These are phyloP conservation scores for Botryotinia globosa DNA, from an alignment of 2,329 filamentous ascomycete species.

Conservation along the genomic window DNA sequence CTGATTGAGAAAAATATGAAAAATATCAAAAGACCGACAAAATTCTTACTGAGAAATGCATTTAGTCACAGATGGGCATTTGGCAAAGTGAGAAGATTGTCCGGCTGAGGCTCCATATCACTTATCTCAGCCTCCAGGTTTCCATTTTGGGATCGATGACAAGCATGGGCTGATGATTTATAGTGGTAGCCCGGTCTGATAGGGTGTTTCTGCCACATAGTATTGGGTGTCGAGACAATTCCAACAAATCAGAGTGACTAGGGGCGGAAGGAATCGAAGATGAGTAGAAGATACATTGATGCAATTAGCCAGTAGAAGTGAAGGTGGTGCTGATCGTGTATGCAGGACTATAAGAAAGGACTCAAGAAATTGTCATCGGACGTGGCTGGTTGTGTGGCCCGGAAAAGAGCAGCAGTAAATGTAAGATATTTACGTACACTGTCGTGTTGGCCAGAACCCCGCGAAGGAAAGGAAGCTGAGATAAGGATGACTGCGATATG, in stretches of 20 bases:
- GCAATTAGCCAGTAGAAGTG: constrained; percentile 7
- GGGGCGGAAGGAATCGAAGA: constrained; percentile 12
- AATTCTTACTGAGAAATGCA: constrained; percentile 13
- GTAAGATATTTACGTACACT: neutral
- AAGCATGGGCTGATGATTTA: neutral
- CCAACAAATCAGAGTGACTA: constrained; percentile 8
- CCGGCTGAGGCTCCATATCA: constrained; percentile 13
- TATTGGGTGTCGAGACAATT: neutral
- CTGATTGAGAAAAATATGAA: neutral
- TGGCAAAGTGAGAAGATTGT: neutral
- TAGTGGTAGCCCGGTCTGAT: neutral
- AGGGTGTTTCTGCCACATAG: neutral
- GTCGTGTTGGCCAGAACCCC: neutral
- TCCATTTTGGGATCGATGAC: constrained; percentile 18
- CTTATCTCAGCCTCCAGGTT: constrained; percentile 23
- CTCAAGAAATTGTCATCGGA: neutral
- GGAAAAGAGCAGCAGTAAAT: constrained; percentile 7
- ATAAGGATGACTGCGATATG: constrained; percentile 6
- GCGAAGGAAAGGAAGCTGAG: neutral
- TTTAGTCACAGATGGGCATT: constrained; percentile 15
- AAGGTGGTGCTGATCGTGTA: constrained; percentile 14
- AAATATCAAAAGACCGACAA: neutral
- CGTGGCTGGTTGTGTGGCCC: constrained; percentile 14
- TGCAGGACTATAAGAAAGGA: constrained; percentile 11
- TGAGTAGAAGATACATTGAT: neutral